Conservation (phyloP, 2,329 filamentous ascomycete species). For the Magnaporthiopsis rhizophila region DNA sequence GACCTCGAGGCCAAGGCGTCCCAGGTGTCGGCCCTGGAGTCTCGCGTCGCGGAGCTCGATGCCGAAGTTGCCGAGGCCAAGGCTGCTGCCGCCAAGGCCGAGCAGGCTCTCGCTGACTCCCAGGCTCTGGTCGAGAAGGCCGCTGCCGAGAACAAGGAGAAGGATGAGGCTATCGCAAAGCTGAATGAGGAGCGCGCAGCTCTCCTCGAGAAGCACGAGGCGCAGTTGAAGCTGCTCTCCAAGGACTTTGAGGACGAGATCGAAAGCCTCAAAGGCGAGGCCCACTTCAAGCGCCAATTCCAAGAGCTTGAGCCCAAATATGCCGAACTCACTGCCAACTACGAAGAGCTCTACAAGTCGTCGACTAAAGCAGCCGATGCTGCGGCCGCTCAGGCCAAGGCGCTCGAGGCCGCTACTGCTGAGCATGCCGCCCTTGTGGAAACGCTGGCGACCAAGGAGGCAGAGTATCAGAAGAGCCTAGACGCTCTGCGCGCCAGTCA, state of each 20-base stretch:
- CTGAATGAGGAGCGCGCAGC: conserved; percentile 40
- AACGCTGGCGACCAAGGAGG: conserved; percentile 42
- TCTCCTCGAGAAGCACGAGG: conserved; percentile 40
- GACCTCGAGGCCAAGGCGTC: conserved; percentile 35
- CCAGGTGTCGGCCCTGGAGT: conserved; percentile 30
- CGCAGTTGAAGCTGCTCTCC: conserved; percentile 49
- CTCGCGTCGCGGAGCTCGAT: conserved; percentile 34
- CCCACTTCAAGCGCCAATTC: conserved; percentile 56
- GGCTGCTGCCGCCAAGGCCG: conserved; percentile 31
- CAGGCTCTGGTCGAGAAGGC: conserved; percentile 41
- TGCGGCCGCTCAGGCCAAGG: conserved; percentile 32
- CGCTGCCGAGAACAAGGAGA: conserved; percentile 35
- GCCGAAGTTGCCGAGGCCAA: conserved; percentile 37
- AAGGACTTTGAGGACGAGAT: conserved; percentile 59
- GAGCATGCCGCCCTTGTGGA: conserved; percentile 36
- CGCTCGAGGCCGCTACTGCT: conserved; percentile 33
- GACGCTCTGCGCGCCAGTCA: conserved; percentile 49
- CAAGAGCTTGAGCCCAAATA: conserved; percentile 52
- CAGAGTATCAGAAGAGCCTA: conserved; percentile 44
- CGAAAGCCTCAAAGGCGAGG: conserved; percentile 53
- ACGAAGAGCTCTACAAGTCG: conserved; percentile 7
- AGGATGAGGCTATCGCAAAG: conserved; percentile 41
- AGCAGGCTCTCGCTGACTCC: conserved; percentile 38
- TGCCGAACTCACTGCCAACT: conserved; percentile 30
- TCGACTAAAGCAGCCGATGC: conserved; percentile 22